Base-by-base conservation (phyloP, 176 grass and related monocot species). In the Oryza glumipatula region DNA sequence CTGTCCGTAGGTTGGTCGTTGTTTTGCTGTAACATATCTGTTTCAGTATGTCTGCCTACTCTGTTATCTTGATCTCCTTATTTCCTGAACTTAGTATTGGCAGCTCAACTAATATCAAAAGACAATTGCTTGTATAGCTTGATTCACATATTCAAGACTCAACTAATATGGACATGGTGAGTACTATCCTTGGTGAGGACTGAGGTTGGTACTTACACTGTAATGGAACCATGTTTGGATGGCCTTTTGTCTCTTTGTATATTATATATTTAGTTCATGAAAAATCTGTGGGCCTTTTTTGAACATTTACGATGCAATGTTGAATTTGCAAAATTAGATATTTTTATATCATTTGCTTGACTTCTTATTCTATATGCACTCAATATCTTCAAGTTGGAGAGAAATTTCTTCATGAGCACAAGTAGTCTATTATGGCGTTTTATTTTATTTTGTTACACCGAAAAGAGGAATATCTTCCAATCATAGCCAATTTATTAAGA, bases 11-110 rank as follows among this genome's bases (percentile, higher is more conserved):
- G 38, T 48, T 61, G 48, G 60, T 30, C 66, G 5, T 43, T 56
- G 4, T 71, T 33, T 76, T 56, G 5, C 12, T 71, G 67, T 38
- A 23, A 38, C 39, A 69, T 56, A 68, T 28, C 32, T 70, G 6
- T 88, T 23, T 26, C n/a, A 51, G 41, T 65, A 72, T 64, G 46
- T 30, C 13, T 51, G 23, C 76, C 52, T 68, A 84, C 63, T 69
- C 3, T 84, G 7, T 12, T 68, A 66, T 68, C 19, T 56, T 84
- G 41, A 41, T 84, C 21, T 84, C 21, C 7, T 73, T 63, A 7
- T 72, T 52, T 73, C 48, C 65, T 49, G 14, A 48, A 80, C 13
- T 67, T 26, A 30, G 23, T 24, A 24, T 19, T 67, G 30, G 3
- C 32, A 14, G 4, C 26, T 19, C 76, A 63, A 72, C 19, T 72